Evolutionary conservation across 139 green algal species (phyloP).

Genomic region (Chlamydomonas asymmetrica): DNA sequence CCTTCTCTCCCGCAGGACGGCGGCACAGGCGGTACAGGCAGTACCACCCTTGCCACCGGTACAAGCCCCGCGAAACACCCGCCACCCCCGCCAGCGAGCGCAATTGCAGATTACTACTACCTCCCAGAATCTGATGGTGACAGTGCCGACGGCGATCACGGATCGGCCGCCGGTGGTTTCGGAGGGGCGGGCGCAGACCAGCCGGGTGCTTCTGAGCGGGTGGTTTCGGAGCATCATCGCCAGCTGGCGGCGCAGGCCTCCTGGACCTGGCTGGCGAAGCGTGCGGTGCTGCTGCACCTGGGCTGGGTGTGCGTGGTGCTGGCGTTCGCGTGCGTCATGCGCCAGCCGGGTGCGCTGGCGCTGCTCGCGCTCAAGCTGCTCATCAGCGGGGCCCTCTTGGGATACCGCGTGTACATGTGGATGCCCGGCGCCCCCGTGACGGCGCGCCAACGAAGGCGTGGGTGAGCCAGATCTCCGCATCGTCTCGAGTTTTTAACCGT

Average conservation of each 20-base stretch:
- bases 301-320: slow-evolving; percentile 5
- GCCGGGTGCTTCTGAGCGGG: too few species aligned
- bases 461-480: too few species aligned
- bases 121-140: not conserved
- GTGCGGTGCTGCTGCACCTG: slow-evolving; percentile 26
- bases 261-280: slow-evolving; percentile 13
- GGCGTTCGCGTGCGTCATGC: slow-evolving; percentile 6
- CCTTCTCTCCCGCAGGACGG: too few species aligned
- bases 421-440: too few species aligned
- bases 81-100: not conserved
- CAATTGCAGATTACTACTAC: not conserved
- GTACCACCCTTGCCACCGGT: too few species aligned
- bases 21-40: too few species aligned
- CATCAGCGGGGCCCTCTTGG: not conserved
- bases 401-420: not conserved
- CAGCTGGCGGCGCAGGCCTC: slow-evolving; percentile 6
- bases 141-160: not conserved
- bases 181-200: not conserved
- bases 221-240: too few species aligned
- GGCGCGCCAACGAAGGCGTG: not conserved
- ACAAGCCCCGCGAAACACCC: not conserved
- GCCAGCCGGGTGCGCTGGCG: slow-evolving; percentile 6
- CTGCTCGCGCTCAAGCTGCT: not conserved
- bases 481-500: too few species aligned
- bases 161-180: not conserved